Conservation (phyloP, 768 basidiomycete species). For the Auriscalpium orientale region DNA sequence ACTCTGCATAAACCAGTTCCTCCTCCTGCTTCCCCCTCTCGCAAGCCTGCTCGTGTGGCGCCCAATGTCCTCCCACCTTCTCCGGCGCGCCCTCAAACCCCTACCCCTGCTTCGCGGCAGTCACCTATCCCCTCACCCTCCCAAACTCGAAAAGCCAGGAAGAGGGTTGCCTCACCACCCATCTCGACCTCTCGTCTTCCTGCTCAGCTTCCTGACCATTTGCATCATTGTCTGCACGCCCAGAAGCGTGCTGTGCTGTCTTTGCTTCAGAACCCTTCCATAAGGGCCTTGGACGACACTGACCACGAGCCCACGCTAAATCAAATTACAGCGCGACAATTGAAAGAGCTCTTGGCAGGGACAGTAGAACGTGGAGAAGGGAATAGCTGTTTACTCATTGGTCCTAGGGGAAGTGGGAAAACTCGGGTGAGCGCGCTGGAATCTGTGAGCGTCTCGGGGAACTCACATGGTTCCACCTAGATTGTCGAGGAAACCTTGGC, state of each 20-base stretch:
- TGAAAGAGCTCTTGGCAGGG: constrained; percentile 60
- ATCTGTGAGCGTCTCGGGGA: neutral
- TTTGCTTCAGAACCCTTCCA: constrained; percentile 30
- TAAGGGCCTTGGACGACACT: constrained; percentile 18
- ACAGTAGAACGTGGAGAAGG: constrained; percentile 80
- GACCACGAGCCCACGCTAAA: constrained; percentile 39
- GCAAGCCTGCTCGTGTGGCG: neutral
- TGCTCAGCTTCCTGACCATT: constrained; percentile 30
- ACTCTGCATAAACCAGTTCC: neutral
- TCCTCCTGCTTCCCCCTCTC: neutral
- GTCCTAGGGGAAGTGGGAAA: constrained; percentile 84
- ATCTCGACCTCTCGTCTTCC: constrained; percentile 18
- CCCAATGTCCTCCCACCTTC: neutral
- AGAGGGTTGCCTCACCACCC: neutral
- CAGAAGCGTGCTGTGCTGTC: constrained; percentile 54
- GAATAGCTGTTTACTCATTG: constrained; percentile 85
- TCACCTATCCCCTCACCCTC: neutral
- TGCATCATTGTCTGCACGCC: constrained; percentile 38
- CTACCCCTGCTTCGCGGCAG: neutral
- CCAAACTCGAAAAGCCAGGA: neutral
- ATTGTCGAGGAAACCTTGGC: constrained; percentile 52
- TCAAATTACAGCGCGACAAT: constrained; percentile 42
- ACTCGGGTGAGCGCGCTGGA: constrained; percentile 42
- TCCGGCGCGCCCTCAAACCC: neutral
- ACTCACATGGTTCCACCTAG: constrained; percentile 28